Evolutionary conservation across 2,329 filamentous ascomycete genomes (phyloP), one percentile per base, ranked within the genome.

Genomic region (Cordyceps militaris): DNA sequence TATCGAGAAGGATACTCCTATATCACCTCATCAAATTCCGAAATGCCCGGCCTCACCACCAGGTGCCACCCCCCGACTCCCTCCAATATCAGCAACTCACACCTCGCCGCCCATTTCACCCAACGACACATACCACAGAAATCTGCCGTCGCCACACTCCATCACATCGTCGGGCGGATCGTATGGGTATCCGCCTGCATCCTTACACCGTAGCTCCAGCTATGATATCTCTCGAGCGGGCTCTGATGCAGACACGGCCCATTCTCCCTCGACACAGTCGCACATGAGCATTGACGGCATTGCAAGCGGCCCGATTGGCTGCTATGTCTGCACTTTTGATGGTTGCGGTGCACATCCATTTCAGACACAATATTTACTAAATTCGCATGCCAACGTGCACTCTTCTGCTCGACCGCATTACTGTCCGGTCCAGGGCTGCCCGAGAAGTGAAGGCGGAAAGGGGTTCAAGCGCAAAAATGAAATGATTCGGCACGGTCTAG

Each of bases 401-500:
- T 87, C 84, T 2, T 83, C 81, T 2, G 79, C 76, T 23, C 76
- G 85, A 30, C 85, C 85, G 8, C 84, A 88, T 66, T 87, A 86
- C 62, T 88, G 85, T 61, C 76, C 81, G 0, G 82, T 87, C 0
- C 75, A 76, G 50, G 82, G 79, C 0, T 88, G 85, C 64, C 75
- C 83, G n/a, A 77, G 84, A 52, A 81, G 79, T 50, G 80, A 85
- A 66, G 79, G 81, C 2, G 85, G 85, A 4, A 85, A 84, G 62
- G 85, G 85, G 0, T 88, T 88, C 69, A 88, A 88, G 69, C 77
- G 85, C 58, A 88, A 87, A 69, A 88, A 88, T 63, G 85, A 88
- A 68, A 87, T 88, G 85, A 87, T 87, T 48, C 74, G 85, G 28
- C 85, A 88, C 67, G 92, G 93, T 1, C 80, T 97, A 3, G 94